Conservation (phyloP, 306 rosid species). For the Canavalia ensiformis region DNA sequence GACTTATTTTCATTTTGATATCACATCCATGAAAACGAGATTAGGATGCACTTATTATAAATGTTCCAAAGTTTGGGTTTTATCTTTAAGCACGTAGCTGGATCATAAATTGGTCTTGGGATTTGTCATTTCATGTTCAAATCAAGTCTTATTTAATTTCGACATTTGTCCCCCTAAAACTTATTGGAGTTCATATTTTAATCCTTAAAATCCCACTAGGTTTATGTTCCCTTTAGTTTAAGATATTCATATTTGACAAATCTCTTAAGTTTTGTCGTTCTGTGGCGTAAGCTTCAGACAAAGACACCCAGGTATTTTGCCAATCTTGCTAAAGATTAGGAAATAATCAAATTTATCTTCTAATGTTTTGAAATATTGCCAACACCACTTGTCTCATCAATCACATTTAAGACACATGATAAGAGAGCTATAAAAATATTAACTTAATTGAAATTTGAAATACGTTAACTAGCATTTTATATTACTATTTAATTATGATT, state of each 20-base stretch:
- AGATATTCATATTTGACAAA: slow-evolving; percentile 6
- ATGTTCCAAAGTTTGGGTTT: neutral
- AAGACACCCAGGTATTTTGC: neutral
- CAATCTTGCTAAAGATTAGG: neutral
- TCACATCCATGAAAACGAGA: slow-evolving; percentile 13
- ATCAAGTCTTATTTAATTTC: slow-evolving; percentile 8
- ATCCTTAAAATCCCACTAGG: neutral
- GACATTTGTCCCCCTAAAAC: neutral
- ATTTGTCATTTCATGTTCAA: slow-evolving; percentile 36
- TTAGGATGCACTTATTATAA: slow-evolving; percentile 16
- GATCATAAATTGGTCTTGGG: neutral
- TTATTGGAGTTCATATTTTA: neutral
- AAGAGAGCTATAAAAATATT: neutral
- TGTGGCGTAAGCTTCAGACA: neutral
- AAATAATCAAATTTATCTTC: neutral
- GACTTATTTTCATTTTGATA: neutral
- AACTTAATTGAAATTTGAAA: no score
- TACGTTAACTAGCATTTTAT: no score
- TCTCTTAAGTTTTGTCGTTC: neutral
- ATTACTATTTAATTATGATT: no score
- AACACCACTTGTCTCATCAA: slow-evolving; percentile 11
- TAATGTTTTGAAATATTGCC: neutral
- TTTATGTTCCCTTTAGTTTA: neutral
- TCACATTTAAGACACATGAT: neutral
- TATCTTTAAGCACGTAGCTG: neutral